phyloP scores from a whole-genome alignment of 2,329 filamentous ascomycete genomes.

The Aureobasidium zeae region DNA sequence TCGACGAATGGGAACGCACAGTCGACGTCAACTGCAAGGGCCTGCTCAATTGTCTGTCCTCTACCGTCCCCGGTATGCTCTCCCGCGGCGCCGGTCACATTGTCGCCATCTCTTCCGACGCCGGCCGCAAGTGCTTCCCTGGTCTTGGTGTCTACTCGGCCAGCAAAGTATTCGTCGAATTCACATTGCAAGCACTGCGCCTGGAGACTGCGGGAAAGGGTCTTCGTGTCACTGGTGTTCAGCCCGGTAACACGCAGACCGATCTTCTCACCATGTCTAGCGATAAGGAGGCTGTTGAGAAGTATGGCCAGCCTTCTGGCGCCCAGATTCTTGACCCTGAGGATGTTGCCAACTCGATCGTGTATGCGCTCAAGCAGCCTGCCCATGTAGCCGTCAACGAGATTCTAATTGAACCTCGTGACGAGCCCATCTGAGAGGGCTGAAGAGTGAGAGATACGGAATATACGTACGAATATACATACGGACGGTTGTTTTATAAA shows the following conservation, averaged over 20 bases:
- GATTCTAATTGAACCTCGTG: conserved; percentile 66
- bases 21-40: conserved; percentile 85
- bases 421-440: conserved; percentile 55
- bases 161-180: conserved; percentile 79
- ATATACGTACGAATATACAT: too few relatives aligned
- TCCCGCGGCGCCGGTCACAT: conserved; percentile 60
- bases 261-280: conserved; percentile 66
- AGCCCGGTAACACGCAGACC: conserved; percentile 69
- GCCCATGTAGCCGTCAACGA: conserved; percentile 72
- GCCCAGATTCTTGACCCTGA: conserved; percentile 65
- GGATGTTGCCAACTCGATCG: conserved; percentile 63
- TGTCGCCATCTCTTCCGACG: conserved; percentile 73
- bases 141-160: conserved; percentile 74
- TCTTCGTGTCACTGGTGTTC: conserved; percentile 62
- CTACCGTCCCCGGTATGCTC: conserved; percentile 63
- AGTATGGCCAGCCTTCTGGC: conserved; percentile 65
- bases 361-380: conserved; percentile 66
- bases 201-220: conserved; percentile 68
- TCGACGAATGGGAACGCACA: conserved; percentile 69
- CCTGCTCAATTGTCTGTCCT: conserved; percentile 61
- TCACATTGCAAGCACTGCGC: conserved; percentile 63
- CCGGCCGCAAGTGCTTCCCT: conserved; percentile 72
- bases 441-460: neutral
- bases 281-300: conserved; percentile 66
- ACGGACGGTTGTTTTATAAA: too few relatives aligned